These are phyloP conservation scores for Oxytropis ochrocephala DNA, from an alignment of 306 rosid genomes.

Conservation along the genomic window DNA sequence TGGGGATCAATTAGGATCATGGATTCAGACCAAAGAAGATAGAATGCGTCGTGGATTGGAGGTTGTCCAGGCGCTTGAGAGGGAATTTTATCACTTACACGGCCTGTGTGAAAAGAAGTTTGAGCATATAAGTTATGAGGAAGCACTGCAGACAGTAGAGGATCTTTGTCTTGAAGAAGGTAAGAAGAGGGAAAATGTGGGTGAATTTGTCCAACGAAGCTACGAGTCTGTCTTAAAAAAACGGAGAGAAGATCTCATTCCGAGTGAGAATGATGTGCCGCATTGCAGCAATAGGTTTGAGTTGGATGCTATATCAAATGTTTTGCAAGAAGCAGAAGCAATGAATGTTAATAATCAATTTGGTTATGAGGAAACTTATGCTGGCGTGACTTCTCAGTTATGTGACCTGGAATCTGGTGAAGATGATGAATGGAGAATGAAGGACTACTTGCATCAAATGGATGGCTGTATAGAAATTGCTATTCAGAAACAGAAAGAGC, in stretches of 20 bases:
- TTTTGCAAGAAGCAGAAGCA: constrained; percentile 78
- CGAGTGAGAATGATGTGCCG: constrained; percentile 58
- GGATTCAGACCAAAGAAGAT: constrained; percentile 71
- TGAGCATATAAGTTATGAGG: constrained; percentile 65
- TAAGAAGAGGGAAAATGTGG: constrained; percentile 60
- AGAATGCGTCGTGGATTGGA: constrained; percentile 61
- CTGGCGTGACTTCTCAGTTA: constrained; percentile 58
- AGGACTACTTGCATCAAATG: constrained; percentile 68
- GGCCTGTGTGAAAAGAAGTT: constrained; percentile 77
- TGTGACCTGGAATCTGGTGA: constrained; percentile 86
- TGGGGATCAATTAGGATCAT: constrained; percentile 69
- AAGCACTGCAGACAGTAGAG: constrained; percentile 75
- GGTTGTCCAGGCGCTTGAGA: constrained; percentile 67
- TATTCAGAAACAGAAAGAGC: constrained; percentile 84
- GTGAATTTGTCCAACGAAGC: constrained; percentile 59
- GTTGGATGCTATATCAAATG: constrained; percentile 63
- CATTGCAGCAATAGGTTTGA: constrained; percentile 47
- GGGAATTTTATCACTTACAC: constrained; percentile 73
- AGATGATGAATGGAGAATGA: constrained; percentile 82
- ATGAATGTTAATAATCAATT: constrained; percentile 62
- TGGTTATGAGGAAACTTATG: constrained; percentile 63
- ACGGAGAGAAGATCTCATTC: constrained; percentile 75
- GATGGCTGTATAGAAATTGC: constrained; percentile 75
- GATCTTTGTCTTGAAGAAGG: constrained; percentile 85
- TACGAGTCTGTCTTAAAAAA: constrained; percentile 66